Conservation (phyloP, 2,329 filamentous ascomycete species). For the Venturia carpophila region DNA sequence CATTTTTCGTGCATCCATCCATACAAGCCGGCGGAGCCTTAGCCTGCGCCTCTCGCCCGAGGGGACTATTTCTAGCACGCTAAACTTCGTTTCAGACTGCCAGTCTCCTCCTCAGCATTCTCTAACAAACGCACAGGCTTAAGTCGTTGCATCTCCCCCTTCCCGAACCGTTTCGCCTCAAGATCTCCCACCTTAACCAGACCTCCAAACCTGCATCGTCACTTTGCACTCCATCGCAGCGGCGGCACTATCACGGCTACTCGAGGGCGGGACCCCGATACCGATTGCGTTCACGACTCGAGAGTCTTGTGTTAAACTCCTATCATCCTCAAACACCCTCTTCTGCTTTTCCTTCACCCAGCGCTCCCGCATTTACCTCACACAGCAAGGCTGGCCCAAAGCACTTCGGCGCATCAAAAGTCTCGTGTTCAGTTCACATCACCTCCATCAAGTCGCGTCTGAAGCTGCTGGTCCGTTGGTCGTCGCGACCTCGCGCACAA, state of each 20-base stretch:
- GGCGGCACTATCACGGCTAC: constrained; percentile 1
- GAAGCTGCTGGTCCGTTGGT: constrained; percentile 12
- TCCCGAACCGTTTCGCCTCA: constrained; percentile 18
- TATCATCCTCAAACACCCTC: constrained; percentile 10
- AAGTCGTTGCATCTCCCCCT: constrained; percentile 9
- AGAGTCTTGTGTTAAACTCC: background rate
- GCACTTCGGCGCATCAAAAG: constrained; percentile 7
- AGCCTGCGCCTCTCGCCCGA: background rate
- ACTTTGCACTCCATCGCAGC: background rate
- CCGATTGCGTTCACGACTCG: constrained; percentile 8
- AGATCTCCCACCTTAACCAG: constrained; percentile 1
- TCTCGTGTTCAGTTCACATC: constrained; percentile 1
- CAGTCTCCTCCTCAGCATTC: constrained; percentile 9
- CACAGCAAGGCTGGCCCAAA: constrained; percentile 5
- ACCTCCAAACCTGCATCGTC: constrained; percentile 4
- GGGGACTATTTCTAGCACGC: background rate
- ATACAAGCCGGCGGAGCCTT: background rate
- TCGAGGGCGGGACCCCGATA: constrained; percentile 16
- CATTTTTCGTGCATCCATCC: background rate
- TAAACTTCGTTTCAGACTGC: constrained; percentile 5
- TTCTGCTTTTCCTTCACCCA: constrained; percentile 4
- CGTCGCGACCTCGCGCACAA: constrained; percentile 19
- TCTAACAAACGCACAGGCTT: constrained; percentile 14
- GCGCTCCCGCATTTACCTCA: constrained; percentile 13
- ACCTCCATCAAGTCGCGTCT: constrained; percentile 3